Evolutionary conservation across 108 stramenopile species (phyloP), one percentile per base, ranked within the genome.

Genomic region (Cyclostephanos invisitatus): DNA sequence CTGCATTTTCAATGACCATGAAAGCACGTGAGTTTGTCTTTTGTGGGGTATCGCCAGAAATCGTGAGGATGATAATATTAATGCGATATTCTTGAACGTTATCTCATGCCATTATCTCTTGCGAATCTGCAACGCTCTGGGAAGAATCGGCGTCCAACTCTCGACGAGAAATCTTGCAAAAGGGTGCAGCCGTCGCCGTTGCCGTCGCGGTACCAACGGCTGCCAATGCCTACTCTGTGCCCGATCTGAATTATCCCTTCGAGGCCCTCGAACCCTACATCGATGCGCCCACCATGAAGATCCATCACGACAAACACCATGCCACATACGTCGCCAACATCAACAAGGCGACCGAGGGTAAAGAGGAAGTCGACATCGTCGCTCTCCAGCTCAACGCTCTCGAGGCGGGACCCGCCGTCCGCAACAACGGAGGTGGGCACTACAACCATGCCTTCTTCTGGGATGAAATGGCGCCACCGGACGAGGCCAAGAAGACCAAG

Each of bases 361-460:
- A 93, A 72, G 85, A 84, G 37, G 89, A 91, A 54, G 81, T 85
- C 7, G 85, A 88, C 37, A 89, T 96, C 67, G 69, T 92, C 49
- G 95, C 91, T 59, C 82, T 96, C 42, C 85, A 88, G 84, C 84
- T 80, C 20, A 77, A 92, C 68, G 95, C 95, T 32, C 80, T 96
- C 58, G 91, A 91, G 64, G 94, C 92, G 37, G 90, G 85, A 17
- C 87, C 91, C n/a, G 91, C 82, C n/a, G 83, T 88, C 59, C 89
- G 92, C 78, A 96, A 96, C 94, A 97, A 86, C 81, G 99, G 97
- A 58, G 98, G 98, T 44, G 99, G 99, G 46, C 98, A 98, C 84
- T 91, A 98, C 84, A 99, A 99, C 83, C 99, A 99, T 76, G 96
- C 97, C 74, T 95, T 99, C 82, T 99, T 99, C 90, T 99, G 99